Base-by-base conservation (phyloP, 129 eudicot species). In the Glebionis coronaria region DNA sequence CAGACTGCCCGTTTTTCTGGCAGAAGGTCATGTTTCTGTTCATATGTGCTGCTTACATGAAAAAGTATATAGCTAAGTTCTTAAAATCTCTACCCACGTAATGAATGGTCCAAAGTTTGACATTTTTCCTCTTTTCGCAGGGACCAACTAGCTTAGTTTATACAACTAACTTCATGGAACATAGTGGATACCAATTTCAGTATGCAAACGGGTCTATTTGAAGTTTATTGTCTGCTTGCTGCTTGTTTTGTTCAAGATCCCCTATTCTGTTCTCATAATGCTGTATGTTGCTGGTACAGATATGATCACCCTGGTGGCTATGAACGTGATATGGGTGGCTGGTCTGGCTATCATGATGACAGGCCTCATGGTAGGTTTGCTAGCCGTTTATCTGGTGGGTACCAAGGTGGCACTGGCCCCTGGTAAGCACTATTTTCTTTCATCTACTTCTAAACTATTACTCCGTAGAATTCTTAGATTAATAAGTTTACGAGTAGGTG, bases 311-410 rank as follows among this genome's bases (percentile, higher is more conserved):
- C n/a, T n/a, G n/a, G n/a, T n/a, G n/a, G n/a, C n/a, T n/a, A n/a
- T n/a, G n/a, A n/a, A n/a, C n/a, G n/a, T n/a, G n/a, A n/a, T n/a
- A n/a, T n/a, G n/a, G n/a, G n/a, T n/a, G n/a, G n/a, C n/a, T n/a
- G n/a, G n/a, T n/a, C n/a, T n/a, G n/a, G n/a, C n/a, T n/a, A n/a
- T n/a, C n/a, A n/a, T n/a, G n/a, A n/a, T n/a, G n/a, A n/a, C n/a
- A 89, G 97, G 82, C 80, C 91, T 55, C 93, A 82, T 82, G 99
- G 99, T 57, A 85, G 99, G 73, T 79, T 68, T 69, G 79, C 65
- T 65, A 95, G 93, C 1, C 95, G 97, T n/a, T 47, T 85, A 16
- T 65, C 83, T 71, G 96, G 90, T 83, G 96, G 95, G 52, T 88
- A 80, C 67, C 91, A 81, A 73, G 82, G 90, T 72, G 93, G 90